Evolutionary conservation across 83 land plant species (phyloP), one percentile per base, ranked within the genome.

Genomic region (Picea engelmannii): DNA sequence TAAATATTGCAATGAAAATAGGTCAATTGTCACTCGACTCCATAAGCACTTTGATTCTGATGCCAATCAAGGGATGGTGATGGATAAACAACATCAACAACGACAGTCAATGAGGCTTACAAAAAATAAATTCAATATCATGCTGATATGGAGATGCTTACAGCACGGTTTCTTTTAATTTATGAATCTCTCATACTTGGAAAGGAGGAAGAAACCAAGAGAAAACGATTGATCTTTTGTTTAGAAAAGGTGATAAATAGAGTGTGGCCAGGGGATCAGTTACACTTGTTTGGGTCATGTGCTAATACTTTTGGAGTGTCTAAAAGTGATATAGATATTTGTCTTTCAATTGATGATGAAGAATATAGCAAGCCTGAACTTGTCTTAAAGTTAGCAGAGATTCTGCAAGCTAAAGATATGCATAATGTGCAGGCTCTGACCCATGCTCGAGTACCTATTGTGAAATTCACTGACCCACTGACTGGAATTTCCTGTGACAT

Each of bases 311-410:
- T 97, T 89, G 98, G 92, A 0, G 91, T 97, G 65, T 90, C 97
- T 38, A 97, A 94, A 76, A 95, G 99, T 84, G 99, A 97, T 71
- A 93, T 97, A 85, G 99, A 97, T 89, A 87, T 97, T 65, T 97
- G 98, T 82, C 92, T 97, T 81, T 90, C 92, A 5, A 88, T 95
- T 80, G 88, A 90, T 20, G 90, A 88, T 80, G 85, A 80, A 77
- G 82, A 84, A 12, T 66, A 85, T 20, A 88, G 83, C 86, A 97
- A 95, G 84, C 77, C 94, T 90, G 97, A 97, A 55, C 82, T 95
- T 85, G 90, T 97, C 78, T 49, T 91, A 60, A 90, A 82, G 80
- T 86, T 97, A 88, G 98, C 98, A 62, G 94, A 88, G 55, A 93
- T 93, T 81, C 78, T 97, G n/a, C n/a, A n/a, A n/a, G n/a, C n/a